These are phyloP conservation scores for Herpetomonas samuelpessoai DNA, from an alignment of 208 protist species.

Conservation along the genomic window DNA sequence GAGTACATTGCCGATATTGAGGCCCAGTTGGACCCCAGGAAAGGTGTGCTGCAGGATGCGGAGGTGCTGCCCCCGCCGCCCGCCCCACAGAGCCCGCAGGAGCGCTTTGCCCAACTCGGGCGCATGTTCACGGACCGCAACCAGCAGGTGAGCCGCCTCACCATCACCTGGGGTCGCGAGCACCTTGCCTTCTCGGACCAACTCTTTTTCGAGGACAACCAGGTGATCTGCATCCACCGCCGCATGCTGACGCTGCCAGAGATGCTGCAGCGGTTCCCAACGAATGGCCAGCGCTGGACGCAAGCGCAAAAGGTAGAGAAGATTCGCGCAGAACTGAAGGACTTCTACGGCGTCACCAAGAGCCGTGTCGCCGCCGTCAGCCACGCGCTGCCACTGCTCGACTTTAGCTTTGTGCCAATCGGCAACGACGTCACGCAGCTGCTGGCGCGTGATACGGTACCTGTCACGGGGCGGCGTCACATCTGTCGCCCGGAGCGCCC, in stretches of 20 bases:
- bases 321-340: constrained; percentile 19
- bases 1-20: constrained; percentile 48
- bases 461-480: constrained; percentile 50
- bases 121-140: constrained; percentile 80
- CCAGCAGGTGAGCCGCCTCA: constrained; percentile 70
- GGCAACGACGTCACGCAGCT: constrained; percentile 22
- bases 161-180: constrained; percentile 61
- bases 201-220: constrained; percentile 76
- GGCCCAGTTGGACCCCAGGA: constrained; percentile 63
- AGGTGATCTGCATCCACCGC: constrained; percentile 77
- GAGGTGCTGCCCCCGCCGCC: constrained; percentile 59
- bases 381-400: constrained; percentile 36
- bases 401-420: constrained; percentile 49
- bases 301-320: constrained; percentile 26
- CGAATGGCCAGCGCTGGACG: constrained; percentile 15
- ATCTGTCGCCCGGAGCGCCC: constrained; percentile 21
- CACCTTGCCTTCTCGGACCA: constrained; percentile 68
- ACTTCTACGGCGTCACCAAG: constrained; percentile 43
- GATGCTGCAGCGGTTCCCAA: constrained; percentile 38
- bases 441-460: constrained; percentile 36
- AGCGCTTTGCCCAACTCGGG: constrained; percentile 55
- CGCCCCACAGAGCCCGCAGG: constrained; percentile 35
- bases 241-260: constrained; percentile 58
- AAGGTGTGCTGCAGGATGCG: constrained; percentile 78
- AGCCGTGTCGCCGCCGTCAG: constrained; percentile 38